Conservation (phyloP, 306 rosid genomes). For the Fragaria iinumae region DNA sequence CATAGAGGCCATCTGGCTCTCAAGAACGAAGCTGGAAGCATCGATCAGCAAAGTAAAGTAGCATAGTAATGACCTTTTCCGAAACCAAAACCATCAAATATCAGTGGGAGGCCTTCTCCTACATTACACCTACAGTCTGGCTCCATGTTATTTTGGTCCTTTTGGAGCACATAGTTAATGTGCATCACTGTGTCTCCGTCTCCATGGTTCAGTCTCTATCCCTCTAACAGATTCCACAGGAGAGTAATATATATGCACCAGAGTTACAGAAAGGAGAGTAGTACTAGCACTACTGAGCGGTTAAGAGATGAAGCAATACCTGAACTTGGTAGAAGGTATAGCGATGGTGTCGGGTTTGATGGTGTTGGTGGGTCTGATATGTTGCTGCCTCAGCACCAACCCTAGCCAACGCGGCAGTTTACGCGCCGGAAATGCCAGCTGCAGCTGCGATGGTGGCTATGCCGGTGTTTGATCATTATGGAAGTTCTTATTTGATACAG, state of each 20-base stretch:
- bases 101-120: background rate
- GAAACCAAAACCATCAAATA: background rate
- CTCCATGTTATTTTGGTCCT: conserved; percentile 33
- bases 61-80: background rate
- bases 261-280: background rate
- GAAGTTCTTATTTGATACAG: background rate
- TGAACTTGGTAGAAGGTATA: conserved; percentile 59
- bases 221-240: background rate
- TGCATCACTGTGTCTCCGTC: conserved; percentile 16
- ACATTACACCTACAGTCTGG: conserved; percentile 36
- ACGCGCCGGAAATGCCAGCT: conserved; percentile 41
- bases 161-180: conserved; percentile 35
- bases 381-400: conserved; percentile 76
- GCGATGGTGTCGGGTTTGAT: conserved; percentile 69
- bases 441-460: conserved; percentile 66
- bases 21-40: background rate
- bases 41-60: background rate
- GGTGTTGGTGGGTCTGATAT: conserved; percentile 57
- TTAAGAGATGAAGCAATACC: conserved; percentile 32
- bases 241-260: background rate
- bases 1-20: background rate
- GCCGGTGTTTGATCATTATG: conserved; percentile 40
- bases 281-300: background rate
- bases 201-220: conserved; percentile 7
- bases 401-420: conserved; percentile 42